Conservation (phyloP, 495 filamentous ascomycete species). For the Aspergillus baeticus region DNA sequence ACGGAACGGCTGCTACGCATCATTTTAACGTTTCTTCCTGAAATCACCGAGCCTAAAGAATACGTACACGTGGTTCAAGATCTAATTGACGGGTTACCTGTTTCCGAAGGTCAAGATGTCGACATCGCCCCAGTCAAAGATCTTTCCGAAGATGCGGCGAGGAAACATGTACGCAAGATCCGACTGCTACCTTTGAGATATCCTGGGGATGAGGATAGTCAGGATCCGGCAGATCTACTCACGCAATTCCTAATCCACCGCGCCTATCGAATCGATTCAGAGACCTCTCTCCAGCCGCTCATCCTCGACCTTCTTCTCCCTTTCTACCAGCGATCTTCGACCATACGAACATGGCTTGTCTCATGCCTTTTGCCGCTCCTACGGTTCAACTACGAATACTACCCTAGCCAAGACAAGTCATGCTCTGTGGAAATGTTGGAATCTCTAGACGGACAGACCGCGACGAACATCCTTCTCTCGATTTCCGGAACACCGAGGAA, state of each 20-base stretch:
- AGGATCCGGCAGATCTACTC: constrained; percentile 53
- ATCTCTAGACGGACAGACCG: constrained; percentile 55
- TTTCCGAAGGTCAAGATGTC: constrained; percentile 32
- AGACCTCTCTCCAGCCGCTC: constrained; percentile 73
- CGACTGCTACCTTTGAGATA: constrained; percentile 61
- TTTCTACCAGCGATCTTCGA: constrained; percentile 66
- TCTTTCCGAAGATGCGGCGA: constrained; percentile 63
- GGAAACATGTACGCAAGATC: constrained; percentile 68
- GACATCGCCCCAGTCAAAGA: constrained; percentile 60
- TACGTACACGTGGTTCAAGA: constrained; percentile 63
- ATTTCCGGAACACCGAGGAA: constrained; percentile 50
- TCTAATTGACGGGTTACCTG: constrained; percentile 44
- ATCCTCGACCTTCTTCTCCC: constrained; percentile 70
- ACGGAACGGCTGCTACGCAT: constrained; percentile 73
- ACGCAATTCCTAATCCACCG: constrained; percentile 74
- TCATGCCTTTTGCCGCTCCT: constrained; percentile 76
- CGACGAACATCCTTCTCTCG: constrained; percentile 66
- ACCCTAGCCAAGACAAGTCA: constrained; percentile 55
- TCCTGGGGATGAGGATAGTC: constrained; percentile 42
- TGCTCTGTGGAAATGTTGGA: constrained; percentile 62
- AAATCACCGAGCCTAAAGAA: constrained; percentile 61
- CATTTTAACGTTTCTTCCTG: constrained; percentile 81
- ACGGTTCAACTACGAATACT: constrained; percentile 81
- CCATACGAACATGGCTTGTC: constrained; percentile 72
- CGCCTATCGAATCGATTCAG: constrained; percentile 70